phyloP scores from a whole-genome alignment of 208 protist species.

The Trypanosoma rangeli region DNA sequence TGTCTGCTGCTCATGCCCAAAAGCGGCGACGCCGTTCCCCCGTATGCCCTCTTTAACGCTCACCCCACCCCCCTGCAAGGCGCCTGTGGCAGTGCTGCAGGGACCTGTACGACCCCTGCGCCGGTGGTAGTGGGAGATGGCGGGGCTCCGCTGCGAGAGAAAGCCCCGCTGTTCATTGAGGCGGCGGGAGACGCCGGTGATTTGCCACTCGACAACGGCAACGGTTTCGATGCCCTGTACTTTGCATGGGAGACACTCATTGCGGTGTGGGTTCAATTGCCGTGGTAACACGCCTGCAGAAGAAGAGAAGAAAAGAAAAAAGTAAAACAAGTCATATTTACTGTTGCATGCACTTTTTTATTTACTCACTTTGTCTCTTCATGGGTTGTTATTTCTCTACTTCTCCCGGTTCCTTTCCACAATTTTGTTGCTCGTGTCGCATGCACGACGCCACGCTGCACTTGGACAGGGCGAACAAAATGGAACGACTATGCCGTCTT shows the following conservation, averaged over 20 bases:
- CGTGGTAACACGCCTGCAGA: constrained; percentile 7
- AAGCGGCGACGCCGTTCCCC: neutral
- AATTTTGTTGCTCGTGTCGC: too few species aligned
- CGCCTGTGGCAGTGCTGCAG: neutral
- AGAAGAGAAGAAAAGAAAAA: constrained; percentile 2
- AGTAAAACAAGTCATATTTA: neutral
- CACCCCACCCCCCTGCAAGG: neutral
- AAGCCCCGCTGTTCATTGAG: neutral
- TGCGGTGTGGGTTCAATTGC: constrained; percentile 18
- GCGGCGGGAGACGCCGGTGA: too few species aligned
- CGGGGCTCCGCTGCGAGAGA: neutral
- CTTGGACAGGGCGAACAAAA: too few species aligned
- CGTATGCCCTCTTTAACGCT: neutral
- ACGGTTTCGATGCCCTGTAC: constrained; percentile 1
- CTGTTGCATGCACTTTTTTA: too few species aligned
- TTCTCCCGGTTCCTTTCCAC: too few species aligned
- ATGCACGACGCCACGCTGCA: too few species aligned
- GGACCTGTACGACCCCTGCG: neutral
- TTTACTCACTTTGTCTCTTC: too few species aligned
- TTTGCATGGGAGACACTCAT: constrained; percentile 16
- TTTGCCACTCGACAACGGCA: neutral
- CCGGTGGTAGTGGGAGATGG: neutral
- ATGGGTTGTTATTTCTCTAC: too few species aligned
- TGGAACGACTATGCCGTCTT: too few species aligned
- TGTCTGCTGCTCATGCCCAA: neutral